phyloP scores from a whole-genome alignment of 2,329 filamentous ascomycete genomes.

The Colletotrichum ledebouriae region DNA sequence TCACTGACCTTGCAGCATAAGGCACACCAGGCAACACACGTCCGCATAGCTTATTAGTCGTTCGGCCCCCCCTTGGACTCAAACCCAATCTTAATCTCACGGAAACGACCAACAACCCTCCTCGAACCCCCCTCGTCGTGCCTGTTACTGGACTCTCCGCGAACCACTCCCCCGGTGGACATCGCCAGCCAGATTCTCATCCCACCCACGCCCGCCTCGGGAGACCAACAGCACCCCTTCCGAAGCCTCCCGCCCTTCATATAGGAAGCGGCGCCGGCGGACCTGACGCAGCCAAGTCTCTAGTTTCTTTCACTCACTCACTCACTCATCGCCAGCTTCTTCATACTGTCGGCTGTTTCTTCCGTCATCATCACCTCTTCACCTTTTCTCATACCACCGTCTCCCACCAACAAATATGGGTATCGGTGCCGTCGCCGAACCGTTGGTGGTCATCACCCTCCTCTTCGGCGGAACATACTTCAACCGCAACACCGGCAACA shows the following conservation, averaged over 20 bases:
- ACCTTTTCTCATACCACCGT: background rate
- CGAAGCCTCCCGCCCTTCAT: constrained; percentile 38
- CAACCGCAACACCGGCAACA: constrained; percentile 57
- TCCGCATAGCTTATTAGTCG: constrained; percentile 15
- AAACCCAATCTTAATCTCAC: constrained; percentile 34
- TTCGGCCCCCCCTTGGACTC: constrained; percentile 4
- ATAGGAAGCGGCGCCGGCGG: constrained; percentile 32
- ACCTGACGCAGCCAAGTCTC: constrained; percentile 32
- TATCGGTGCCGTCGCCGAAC: constrained; percentile 57
- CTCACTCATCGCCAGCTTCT: constrained; percentile 19
- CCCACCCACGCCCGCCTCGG: constrained; percentile 29
- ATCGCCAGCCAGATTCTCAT: constrained; percentile 28
- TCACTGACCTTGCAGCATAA: background rate
- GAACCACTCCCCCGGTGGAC: constrained; percentile 13
- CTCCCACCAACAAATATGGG: constrained; percentile 49
- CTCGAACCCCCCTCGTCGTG: constrained; percentile 2
- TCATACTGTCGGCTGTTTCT: constrained; percentile 22
- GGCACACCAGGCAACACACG: constrained; percentile 8
- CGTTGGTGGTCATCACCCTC: constrained; percentile 57
- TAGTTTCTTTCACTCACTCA: constrained; percentile 27
- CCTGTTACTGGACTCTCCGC: constrained; percentile 9
- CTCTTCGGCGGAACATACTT: constrained; percentile 60
- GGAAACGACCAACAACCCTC: constrained; percentile 22
- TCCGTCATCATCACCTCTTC: constrained; percentile 18
- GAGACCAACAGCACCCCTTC: constrained; percentile 23